Percentiles rank a stretch among this genome's conserved stretches.
phyloP scores from a whole-genome alignment of 768 basidiomycete species.

The Leccinum barrowsii region DNA sequence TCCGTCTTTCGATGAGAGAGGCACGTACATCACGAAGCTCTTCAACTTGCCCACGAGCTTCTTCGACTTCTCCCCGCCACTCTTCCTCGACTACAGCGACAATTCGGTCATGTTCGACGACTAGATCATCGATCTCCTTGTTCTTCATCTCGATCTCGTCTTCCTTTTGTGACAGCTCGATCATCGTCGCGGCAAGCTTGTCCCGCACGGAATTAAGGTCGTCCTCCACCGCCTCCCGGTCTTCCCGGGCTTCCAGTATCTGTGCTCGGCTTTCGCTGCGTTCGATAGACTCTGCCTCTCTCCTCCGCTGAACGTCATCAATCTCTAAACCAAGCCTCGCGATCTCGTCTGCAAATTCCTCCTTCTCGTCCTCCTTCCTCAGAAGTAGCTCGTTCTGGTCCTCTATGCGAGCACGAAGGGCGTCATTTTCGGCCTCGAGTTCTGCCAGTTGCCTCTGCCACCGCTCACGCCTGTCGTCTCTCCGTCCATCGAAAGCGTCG shows the following conservation, averaged over 20 bases:
- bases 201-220: slow-evolving; percentile 71
- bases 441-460: slow-evolving; percentile 51
- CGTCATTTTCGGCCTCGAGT: slow-evolving; percentile 60
- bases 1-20: background rate
- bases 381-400: slow-evolving; percentile 55
- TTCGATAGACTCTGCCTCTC: slow-evolving; percentile 62
- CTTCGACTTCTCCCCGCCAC: slow-evolving; percentile 87
- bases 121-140: slow-evolving; percentile 73
- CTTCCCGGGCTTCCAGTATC: slow-evolving; percentile 67
- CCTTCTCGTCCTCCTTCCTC: slow-evolving; percentile 66
- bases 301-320: slow-evolving; percentile 59
- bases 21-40: slow-evolving; percentile 68
- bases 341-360: slow-evolving; percentile 63
- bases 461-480: slow-evolving; percentile 39
- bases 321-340: slow-evolving; percentile 62
- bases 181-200: slow-evolving; percentile 73
- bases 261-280: slow-evolving; percentile 71
- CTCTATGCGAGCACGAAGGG: slow-evolving; percentile 53
- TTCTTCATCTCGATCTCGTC: slow-evolving; percentile 81
- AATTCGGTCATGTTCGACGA: slow-evolving; percentile 69
- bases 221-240: slow-evolving; percentile 76
- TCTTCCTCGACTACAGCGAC: slow-evolving; percentile 75
- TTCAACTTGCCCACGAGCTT: slow-evolving; percentile 72
- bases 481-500: slow-evolving; percentile 38
- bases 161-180: slow-evolving; percentile 83